Percentiles rank a stretch among this genome's conserved stretches.
Evolutionary conservation across 495 filamentous ascomycete species (phyloP).

Genomic region (Glonium stellatum): DNA sequence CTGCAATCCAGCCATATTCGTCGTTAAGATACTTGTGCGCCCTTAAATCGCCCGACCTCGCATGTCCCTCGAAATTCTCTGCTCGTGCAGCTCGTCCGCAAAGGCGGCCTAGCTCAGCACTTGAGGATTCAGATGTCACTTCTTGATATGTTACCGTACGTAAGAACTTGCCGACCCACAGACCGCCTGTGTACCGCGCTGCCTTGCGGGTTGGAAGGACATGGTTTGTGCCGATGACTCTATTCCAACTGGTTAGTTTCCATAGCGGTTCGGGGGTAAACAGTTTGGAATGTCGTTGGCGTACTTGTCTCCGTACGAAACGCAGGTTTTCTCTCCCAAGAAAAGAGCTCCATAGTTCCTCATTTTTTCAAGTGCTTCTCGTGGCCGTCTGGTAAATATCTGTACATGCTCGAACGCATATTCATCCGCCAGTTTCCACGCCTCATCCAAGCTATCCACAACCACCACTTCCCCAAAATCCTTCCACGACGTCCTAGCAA

Average conservation of each 20-base stretch:
- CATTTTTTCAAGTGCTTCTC: conserved; percentile 48
- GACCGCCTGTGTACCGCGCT: conserved; percentile 33
- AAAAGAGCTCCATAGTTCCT: conserved; percentile 47
- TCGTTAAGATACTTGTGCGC: conserved; percentile 42
- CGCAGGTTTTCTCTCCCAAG: conserved; percentile 45
- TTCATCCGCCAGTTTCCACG: conserved; percentile 45
- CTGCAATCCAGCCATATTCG: conserved; percentile 40
- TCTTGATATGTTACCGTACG: conserved; percentile 50
- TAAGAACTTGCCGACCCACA: conserved; percentile 50
- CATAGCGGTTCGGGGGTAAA: not conserved
- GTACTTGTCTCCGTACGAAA: conserved; percentile 43
- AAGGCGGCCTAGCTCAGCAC: conserved; percentile 45
- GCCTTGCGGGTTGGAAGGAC: conserved; percentile 47
- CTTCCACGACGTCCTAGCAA: conserved; percentile 43
- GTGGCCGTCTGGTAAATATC: conserved; percentile 44
- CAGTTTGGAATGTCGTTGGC: not conserved
- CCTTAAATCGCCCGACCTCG: conserved; percentile 44
- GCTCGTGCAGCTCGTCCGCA: conserved; percentile 46
- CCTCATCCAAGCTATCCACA: conserved; percentile 41
- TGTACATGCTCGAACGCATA: conserved; percentile 51
- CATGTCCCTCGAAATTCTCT: conserved; percentile 51
- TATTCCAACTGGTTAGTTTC: not conserved
- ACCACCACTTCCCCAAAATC: conserved; percentile 45
- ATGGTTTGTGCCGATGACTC: conserved; percentile 47
- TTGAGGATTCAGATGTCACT: conserved; percentile 39